Percentiles rank a stretch among this genome's conserved stretches.
phyloP scores from a whole-genome alignment of 805 yeast species.

The Wickerhamomyces bovis region DNA sequence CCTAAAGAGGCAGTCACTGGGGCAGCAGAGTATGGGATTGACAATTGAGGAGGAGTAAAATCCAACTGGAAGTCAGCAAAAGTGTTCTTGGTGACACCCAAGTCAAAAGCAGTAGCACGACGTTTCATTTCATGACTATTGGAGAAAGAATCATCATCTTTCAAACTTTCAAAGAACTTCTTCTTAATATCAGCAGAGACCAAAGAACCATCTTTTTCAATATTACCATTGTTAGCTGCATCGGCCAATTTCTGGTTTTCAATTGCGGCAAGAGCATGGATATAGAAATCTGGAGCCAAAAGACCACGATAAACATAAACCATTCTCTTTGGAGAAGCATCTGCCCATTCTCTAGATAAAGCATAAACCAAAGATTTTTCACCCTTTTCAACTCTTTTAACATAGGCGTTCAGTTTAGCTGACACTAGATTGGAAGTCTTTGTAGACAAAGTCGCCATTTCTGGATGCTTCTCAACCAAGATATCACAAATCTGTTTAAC shows the following conservation, averaged over 20 bases:
- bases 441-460: conserved; percentile 74
- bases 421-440: conserved; percentile 76
- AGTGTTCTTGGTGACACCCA: conserved; percentile 36
- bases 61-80: conserved; percentile 32
- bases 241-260: conserved; percentile 38
- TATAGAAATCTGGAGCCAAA: conserved; percentile 66
- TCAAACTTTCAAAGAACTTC: conserved; percentile 18
- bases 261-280: conserved; percentile 62
- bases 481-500: conserved; percentile 82
- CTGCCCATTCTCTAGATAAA: conserved; percentile 84
- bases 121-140: conserved; percentile 29
- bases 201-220: conserved; percentile 7
- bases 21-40: conserved; percentile 66
- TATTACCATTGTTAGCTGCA: conserved; percentile 4
- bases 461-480: conserved; percentile 68
- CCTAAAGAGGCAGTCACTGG: conserved; percentile 70
- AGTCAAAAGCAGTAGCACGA: conserved; percentile 48
- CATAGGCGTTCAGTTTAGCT: conserved; percentile 81
- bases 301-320: conserved; percentile 80
- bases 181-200: conserved; percentile 20
- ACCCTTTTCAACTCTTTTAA: conserved; percentile 79
- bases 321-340: conserved; percentile 85
- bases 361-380: conserved; percentile 69
- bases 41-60: conserved; percentile 35
- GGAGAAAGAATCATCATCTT: conserved; percentile 10